A percentile compares a stretch with the other conserved stretches of the same genome.
phyloP scores from a whole-genome alignment of 2,329 filamentous ascomycete genomes.

The Ophiostoma triangulosporum region DNA sequence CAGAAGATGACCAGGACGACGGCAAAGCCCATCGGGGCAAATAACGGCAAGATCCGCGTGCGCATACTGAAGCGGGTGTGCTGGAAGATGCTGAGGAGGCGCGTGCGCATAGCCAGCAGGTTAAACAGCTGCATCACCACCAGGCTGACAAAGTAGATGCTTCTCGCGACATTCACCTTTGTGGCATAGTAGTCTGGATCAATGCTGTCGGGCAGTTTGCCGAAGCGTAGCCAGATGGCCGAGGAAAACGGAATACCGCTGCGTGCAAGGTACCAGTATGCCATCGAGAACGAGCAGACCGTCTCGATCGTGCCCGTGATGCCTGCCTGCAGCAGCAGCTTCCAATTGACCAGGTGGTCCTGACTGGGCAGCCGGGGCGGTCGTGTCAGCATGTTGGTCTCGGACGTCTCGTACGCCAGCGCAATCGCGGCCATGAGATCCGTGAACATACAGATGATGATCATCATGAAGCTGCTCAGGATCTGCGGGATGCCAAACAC shows the following conservation, averaged over 20 bases:
- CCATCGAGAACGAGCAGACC: slow-evolving; percentile 46
- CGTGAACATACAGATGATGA: slow-evolving; percentile 59
- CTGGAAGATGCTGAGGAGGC: slow-evolving; percentile 54
- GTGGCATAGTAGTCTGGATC: slow-evolving; percentile 39
- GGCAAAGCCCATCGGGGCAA: slow-evolving; percentile 57
- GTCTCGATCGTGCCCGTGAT: slow-evolving; percentile 54
- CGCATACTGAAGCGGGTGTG: slow-evolving; percentile 51
- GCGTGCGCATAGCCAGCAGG: slow-evolving; percentile 53
- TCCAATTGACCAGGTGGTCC: slow-evolving; percentile 60
- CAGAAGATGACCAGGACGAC: slow-evolving; percentile 57
- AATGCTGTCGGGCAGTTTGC: slow-evolving; percentile 33
- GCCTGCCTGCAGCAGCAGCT: slow-evolving; percentile 55
- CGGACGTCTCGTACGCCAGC: slow-evolving; percentile 63
- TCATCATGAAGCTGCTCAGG: slow-evolving; percentile 60
- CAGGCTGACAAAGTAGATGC: slow-evolving; percentile 67
- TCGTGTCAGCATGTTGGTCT: slow-evolving; percentile 59
- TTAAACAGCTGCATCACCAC: slow-evolving; percentile 78
- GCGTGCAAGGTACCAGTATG: slow-evolving; percentile 51
- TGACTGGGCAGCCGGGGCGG: slow-evolving; percentile 54
- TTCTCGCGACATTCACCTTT: slow-evolving; percentile 50
- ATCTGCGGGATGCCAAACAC: slow-evolving; percentile 61
- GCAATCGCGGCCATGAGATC: slow-evolving; percentile 61
- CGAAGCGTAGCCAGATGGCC: slow-evolving; percentile 53
- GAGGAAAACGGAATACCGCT: slow-evolving; percentile 47
- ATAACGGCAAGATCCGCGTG: slow-evolving; percentile 54